Base-by-base conservation (phyloP, 352 stramenopile genomes). In the Nothophytophthora sp. region DNA sequence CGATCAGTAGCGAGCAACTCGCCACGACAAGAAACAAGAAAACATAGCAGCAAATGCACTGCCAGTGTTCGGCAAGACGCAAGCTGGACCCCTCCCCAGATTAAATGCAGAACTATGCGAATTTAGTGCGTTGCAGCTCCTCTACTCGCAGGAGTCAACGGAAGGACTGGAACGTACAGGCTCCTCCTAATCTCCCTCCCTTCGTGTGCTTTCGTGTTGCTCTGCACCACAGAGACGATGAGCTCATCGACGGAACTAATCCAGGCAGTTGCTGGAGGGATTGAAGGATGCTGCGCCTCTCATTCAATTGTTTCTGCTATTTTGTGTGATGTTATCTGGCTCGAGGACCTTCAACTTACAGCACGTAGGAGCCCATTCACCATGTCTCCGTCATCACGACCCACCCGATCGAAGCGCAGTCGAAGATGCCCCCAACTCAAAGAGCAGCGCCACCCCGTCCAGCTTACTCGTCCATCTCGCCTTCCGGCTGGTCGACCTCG, bases 391-490 rank as follows among this genome's bases (percentile, higher is more conserved):
- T n/a, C n/a, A n/a, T n/a, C 45, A 24, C 38, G 23, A 50, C 41
- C 23, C 35, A 43, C n/a, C 37, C n/a, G 12, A 10, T 40, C 11
- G 6, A 22, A 11, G 18, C 12, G 40, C 32, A 43, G 23, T 44
- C 19, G 27, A 24, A 13, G 29, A 43, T 54, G 28, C 22, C 34
- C 50, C 10, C 16, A n/a, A 59, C 28, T 53, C 35, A 45, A 34
- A 36, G 28, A 16, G 36, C 27, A 25, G 20, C 23, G 50, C 32
- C 41, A 46, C 30, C n/a, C 42, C 30, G 22, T 48, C 12, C 36
- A 50, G 58, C 48, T 82, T 83, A 88, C 69, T 87, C 80, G 56
- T 88, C 76, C 55, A 95, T 85, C 60, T 95, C 85, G 70, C 78
- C 81, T 67, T 90, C 82, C 11, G 85, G 78, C 49, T 92, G 76